Conservation (phyloP, 2,329 filamentous ascomycete genomes). For the Aspergillus ruber region DNA sequence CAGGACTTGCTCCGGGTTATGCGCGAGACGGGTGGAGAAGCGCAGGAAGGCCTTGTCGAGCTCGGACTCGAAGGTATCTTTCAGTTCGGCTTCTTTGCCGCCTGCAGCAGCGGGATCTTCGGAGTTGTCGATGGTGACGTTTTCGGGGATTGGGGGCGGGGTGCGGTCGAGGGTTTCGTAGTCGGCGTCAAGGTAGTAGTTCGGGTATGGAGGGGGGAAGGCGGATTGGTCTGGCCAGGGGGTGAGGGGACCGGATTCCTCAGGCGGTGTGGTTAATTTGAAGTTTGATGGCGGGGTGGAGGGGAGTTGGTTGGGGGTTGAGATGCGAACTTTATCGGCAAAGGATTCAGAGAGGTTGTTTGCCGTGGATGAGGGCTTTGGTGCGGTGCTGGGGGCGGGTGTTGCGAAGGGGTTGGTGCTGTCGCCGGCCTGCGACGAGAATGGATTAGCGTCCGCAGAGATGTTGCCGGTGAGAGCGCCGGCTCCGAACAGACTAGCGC, state of each 20-base stretch:
- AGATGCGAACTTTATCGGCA: conserved; percentile 60
- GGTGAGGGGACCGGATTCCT: conserved; percentile 45
- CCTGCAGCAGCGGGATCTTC: conserved; percentile 30
- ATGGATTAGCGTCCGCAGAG: conserved; percentile 47
- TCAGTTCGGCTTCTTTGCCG: conserved; percentile 40
- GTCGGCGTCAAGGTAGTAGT: conserved; percentile 80
- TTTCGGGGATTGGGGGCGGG: conserved; percentile 44
- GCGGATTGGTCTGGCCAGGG: conserved; percentile 67
- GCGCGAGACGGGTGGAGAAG: conserved; percentile 69
- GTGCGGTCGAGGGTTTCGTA: conserved; percentile 71
- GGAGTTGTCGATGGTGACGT: conserved; percentile 39
- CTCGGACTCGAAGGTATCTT: conserved; percentile 68
- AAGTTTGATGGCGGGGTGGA: conserved; percentile 18
- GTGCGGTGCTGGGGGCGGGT: conserved; percentile 32
- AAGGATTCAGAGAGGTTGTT: conserved; percentile 69
- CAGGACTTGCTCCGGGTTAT: conserved; percentile 77
- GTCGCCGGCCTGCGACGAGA: conserved; percentile 29
- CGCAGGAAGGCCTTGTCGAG: conserved; percentile 73
- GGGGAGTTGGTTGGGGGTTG: conserved; percentile 30
- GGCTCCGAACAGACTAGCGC: conserved; percentile 59
- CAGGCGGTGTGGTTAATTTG: conserved; percentile 21
- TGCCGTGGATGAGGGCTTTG: conserved; percentile 17
- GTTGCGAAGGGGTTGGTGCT: conserved; percentile 56
- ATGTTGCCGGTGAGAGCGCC: conserved; percentile 30
- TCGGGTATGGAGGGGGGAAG: conserved; percentile 66